Conservation (phyloP, 352 stramenopile species). For the Globisporangium solare region DNA sequence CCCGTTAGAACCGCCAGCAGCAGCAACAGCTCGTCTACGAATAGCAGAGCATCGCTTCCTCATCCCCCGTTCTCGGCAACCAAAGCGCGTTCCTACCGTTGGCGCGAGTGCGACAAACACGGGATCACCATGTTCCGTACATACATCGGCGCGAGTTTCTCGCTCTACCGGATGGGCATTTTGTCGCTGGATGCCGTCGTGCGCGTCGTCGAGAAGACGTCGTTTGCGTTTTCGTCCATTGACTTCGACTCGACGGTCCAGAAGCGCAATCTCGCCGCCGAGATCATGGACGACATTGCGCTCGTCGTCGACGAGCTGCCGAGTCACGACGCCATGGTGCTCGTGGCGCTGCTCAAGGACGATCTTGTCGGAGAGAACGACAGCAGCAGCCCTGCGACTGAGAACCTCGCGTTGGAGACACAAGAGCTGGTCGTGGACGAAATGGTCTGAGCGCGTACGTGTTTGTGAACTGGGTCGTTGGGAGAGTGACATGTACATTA, state of each 20-base stretch:
- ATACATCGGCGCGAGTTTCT: slow-evolving; percentile 71
- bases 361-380: slow-evolving; percentile 24
- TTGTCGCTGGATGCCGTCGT: slow-evolving; percentile 47
- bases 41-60: background rate
- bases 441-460: too few species aligned
- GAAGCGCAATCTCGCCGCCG: slow-evolving; percentile 42
- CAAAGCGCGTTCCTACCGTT: slow-evolving; percentile 44
- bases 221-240: slow-evolving; percentile 47
- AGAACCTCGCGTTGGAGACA: too few species aligned
- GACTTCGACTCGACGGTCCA: slow-evolving; percentile 58
- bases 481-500: slow-evolving; percentile 11
- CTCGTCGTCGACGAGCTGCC: slow-evolving; percentile 51
- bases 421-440: too few species aligned
- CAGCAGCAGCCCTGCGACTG: too few species aligned
- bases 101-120: slow-evolving; percentile 53
- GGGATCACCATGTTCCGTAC: slow-evolving; percentile 72
- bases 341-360: slow-evolving; percentile 44
- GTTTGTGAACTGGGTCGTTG: background rate
- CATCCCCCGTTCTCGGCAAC: slow-evolving; percentile 10
- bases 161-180: slow-evolving; percentile 46
- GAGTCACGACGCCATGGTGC: slow-evolving; percentile 41
- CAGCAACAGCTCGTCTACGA: background rate
- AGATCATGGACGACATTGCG: slow-evolving; percentile 60
- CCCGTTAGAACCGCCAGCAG: background rate
- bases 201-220: slow-evolving; percentile 60